Evolutionary conservation across 495 filamentous ascomycete species (phyloP).

Genomic region (Aspergillus nanangensis): DNA sequence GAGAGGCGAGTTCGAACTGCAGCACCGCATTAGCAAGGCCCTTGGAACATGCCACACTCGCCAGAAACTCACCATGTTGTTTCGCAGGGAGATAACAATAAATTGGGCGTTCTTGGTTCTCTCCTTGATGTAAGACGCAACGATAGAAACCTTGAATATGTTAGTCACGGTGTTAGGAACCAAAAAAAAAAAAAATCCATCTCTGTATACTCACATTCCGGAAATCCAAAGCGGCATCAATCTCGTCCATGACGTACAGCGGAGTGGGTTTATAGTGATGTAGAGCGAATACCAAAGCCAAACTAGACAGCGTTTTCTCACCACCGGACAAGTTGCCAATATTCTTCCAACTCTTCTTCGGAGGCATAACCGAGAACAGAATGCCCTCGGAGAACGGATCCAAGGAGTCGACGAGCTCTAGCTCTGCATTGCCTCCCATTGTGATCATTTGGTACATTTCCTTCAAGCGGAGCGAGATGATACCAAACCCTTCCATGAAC

Average conservation of each 20-base stretch:
- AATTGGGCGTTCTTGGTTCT: constrained; percentile 98
- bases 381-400: constrained; percentile 98
- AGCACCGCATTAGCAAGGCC: too few species aligned
- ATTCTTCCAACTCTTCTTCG: constrained; percentile 99
- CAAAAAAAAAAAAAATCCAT: too few species aligned
- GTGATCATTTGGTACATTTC: constrained; percentile 99
- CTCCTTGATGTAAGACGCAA: constrained; percentile 98
- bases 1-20: constrained; percentile 85
- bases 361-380: constrained; percentile 95
- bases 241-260: constrained; percentile 99
- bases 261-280: constrained; percentile 98
- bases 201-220: constrained; percentile 69
- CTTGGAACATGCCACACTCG: too few species aligned
- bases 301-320: constrained; percentile 91
- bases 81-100: constrained; percentile 94
- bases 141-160: constrained; percentile 79
- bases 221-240: constrained; percentile 97
- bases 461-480: constrained; percentile 91
- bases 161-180: too few species aligned
- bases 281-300: constrained; percentile 93
- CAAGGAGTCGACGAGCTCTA: constrained; percentile 91
- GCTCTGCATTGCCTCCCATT: constrained; percentile 97
- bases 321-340: constrained; percentile 92
- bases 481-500: constrained; percentile 97
- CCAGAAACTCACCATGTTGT: constrained; percentile 79